phyloP scores from a whole-genome alignment of 768 basidiomycete genomes.

The Wakefieldia striispora region DNA sequence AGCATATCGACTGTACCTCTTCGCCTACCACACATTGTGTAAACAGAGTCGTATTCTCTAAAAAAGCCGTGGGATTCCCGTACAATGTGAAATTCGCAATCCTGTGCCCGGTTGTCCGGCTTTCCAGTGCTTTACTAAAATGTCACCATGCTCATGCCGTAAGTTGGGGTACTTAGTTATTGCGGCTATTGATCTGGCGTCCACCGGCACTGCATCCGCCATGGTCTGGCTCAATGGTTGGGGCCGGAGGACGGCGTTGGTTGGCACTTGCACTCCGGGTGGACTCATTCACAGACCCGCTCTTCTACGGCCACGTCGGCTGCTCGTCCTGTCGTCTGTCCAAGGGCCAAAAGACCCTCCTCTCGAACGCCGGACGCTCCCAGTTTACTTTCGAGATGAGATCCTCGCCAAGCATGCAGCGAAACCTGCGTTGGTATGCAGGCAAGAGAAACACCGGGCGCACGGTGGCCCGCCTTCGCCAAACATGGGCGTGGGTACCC shows the following conservation, averaged over 20 bases:
- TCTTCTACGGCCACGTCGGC: slow-evolving; percentile 14
- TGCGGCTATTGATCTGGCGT: neutral
- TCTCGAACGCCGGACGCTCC: slow-evolving; percentile 53
- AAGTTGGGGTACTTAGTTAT: too few species aligned
- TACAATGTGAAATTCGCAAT: too few species aligned
- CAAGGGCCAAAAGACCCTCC: slow-evolving; percentile 57
- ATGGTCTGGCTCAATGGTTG: neutral
- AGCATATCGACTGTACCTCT: too few species aligned
- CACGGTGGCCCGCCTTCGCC: slow-evolving; percentile 60
- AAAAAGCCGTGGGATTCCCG: too few species aligned
- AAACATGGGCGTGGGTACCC: slow-evolving; percentile 46
- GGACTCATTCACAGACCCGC: slow-evolving; percentile 3
- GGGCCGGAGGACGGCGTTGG: too few species aligned
- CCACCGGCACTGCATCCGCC: too few species aligned
- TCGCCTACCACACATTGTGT: neutral
- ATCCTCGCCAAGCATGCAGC: slow-evolving; percentile 49
- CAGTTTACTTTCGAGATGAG: slow-evolving; percentile 57
- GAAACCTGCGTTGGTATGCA: slow-evolving; percentile 64
- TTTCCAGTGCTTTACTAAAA: too few species aligned
- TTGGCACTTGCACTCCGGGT: neutral
- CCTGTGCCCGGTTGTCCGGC: too few species aligned
- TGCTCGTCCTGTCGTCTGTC: slow-evolving; percentile 50
- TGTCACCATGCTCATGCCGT: too few species aligned
- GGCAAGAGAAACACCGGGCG: slow-evolving; percentile 51
- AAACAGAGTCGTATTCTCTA: slow-evolving; percentile 1